Percentiles rank a stretch among this genome's conserved stretches.
These are phyloP conservation scores for Brassica incana DNA, from an alignment of 345 rosid species.

Conservation along the genomic window DNA sequence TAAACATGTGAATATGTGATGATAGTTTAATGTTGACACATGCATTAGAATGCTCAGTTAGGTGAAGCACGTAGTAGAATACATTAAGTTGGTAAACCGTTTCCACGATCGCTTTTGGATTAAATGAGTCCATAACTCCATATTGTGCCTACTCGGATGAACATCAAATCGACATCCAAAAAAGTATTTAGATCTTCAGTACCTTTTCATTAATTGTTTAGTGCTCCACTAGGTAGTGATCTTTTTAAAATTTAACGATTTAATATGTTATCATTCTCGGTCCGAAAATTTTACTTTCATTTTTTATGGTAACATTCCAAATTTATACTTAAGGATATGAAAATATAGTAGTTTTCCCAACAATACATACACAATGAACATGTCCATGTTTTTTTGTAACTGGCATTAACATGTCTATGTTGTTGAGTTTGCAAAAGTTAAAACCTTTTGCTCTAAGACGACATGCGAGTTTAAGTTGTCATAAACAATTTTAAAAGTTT, in stretches of 20 bases:
- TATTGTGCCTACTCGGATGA: background rate
- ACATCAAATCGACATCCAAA: background rate
- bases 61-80: slow-evolving; percentile 1
- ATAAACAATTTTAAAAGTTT: background rate
- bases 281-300: background rate
- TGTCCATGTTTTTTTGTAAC: background rate
- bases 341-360: background rate
- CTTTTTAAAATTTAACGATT: background rate
- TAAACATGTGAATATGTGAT: background rate
- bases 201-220: background rate
- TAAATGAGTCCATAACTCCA: background rate
- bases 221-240: background rate
- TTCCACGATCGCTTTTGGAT: background rate
- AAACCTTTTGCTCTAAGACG: background rate
- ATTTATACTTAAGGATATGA: background rate
- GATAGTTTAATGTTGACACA: background rate
- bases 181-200: background rate
- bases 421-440: background rate
- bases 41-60: background rate
- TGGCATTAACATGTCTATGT: background rate
- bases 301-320: background rate
- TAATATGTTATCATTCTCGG: background rate
- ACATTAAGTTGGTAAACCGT: background rate
- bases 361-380: background rate
- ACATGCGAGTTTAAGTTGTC: background rate